Conservation (phyloP, 805 yeast genomes). For the Saturnispora silvae region DNA sequence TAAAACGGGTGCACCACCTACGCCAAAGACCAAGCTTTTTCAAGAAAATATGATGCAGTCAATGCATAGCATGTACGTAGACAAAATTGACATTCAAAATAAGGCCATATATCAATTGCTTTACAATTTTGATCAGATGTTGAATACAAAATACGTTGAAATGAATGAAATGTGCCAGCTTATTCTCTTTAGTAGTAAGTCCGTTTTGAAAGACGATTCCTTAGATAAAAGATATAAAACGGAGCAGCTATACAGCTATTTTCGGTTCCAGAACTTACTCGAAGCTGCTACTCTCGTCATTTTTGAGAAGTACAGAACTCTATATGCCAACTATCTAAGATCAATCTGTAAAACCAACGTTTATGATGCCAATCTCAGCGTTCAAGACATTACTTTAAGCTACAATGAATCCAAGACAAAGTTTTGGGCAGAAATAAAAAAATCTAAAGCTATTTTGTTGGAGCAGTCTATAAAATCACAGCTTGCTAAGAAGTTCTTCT, state of each 20-base stretch:
- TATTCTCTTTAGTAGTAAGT: constrained; percentile 5
- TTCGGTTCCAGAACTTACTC: constrained; percentile 3
- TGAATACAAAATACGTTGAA: constrained; percentile 9
- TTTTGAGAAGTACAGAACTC: neutral
- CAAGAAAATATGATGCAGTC: constrained; percentile 18
- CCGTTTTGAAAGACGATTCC: neutral
- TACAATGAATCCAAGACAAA: neutral
- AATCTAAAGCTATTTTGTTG: neutral
- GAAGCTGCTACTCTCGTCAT: constrained; percentile 1
- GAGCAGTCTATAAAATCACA: neutral
- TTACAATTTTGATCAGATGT: constrained; percentile 13
- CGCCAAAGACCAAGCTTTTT: constrained; percentile 19
- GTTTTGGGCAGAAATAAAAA: neutral
- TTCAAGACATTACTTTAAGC: neutral
- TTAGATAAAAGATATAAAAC: constrained; percentile 1
- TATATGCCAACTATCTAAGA: neutral
- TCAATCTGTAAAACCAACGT: constrained; percentile 3
- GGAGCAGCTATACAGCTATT: constrained; percentile 1
- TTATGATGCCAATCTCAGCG: neutral
- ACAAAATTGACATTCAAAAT: constrained; percentile 15
- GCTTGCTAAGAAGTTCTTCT: constrained; percentile 1
- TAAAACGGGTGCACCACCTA: constrained; percentile 2
- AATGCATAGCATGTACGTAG: constrained; percentile 17
- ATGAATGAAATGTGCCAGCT: constrained; percentile 5
- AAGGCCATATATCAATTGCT: constrained; percentile 11